These are phyloP conservation scores for Psidium friedrichsthalianum DNA, from an alignment of 345 rosid species.

Conservation along the genomic window DNA sequence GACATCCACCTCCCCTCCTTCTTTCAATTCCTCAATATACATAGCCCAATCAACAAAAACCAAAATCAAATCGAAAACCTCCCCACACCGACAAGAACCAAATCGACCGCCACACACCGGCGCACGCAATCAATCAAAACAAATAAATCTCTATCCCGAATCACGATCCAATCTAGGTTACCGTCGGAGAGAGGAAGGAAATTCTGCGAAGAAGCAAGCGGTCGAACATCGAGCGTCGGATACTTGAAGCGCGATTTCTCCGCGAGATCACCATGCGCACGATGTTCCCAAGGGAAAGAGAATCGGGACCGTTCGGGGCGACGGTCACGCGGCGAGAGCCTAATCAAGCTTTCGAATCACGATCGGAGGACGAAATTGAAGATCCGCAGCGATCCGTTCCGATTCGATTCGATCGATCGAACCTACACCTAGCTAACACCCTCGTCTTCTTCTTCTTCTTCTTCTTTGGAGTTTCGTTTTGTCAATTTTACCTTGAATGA, in stretches of 20 bases:
- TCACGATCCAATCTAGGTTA: neutral
- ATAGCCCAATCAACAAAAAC: slow-evolving; percentile 24
- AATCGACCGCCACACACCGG: neutral
- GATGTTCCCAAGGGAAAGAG: neutral
- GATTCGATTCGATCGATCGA: neutral
- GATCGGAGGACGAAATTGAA: neutral
- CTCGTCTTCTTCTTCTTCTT: neutral
- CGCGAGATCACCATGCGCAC: neutral
- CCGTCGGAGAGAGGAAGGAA: neutral
- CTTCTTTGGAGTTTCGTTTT: neutral
- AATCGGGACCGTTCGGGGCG: neutral
- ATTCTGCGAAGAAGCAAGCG: neutral
- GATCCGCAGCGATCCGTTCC: neutral
- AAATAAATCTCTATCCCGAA: neutral
- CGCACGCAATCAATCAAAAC: neutral
- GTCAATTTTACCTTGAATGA: neutral
- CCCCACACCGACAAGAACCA: neutral
- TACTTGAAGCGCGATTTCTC: neutral
- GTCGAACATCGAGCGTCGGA: neutral
- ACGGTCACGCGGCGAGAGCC: neutral
- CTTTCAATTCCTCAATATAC: slow-evolving; percentile 77
- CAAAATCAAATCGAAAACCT: neutral
- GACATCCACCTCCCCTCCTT: slow-evolving; percentile 19
- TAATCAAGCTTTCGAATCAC: neutral
- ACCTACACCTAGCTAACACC: neutral